phyloP scores from a whole-genome alignment of 2,329 filamentous ascomycete species.

The Colletotrichum cuscutae region DNA sequence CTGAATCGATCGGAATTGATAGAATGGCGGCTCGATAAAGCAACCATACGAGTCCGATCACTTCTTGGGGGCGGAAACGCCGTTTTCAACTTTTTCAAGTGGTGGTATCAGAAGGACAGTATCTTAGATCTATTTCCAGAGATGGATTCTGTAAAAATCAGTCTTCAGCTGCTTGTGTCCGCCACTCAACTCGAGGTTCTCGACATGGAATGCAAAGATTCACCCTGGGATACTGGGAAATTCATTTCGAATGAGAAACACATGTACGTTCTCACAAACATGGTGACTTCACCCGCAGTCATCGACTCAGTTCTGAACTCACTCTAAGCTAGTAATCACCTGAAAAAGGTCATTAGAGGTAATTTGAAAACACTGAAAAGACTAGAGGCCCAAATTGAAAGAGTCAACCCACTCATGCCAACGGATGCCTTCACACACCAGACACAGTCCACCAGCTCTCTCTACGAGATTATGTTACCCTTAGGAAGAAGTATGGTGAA shows the following conservation, averaged over 20 bases:
- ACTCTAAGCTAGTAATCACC: no score
- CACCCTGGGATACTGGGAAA: background rate
- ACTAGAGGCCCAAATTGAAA: background rate
- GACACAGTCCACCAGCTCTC: rapidly evolving
- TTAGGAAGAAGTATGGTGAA: background rate
- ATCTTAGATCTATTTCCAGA: background rate
- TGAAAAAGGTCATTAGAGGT: background rate
- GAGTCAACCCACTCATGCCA: background rate
- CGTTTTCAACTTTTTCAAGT: background rate
- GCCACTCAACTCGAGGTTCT: background rate
- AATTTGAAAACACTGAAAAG: background rate
- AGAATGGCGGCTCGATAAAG: background rate
- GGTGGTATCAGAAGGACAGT: background rate
- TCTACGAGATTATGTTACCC: background rate
- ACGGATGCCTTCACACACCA: no score
- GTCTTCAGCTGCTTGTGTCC: background rate
- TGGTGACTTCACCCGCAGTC: background rate
- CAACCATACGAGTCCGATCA: no score
- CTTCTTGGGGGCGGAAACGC: no score
- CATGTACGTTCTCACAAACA: background rate
- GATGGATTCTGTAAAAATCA: background rate
- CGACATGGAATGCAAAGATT: no score
- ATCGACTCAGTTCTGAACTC: background rate
- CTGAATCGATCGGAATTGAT: background rate
- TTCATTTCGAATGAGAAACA: no score